Conservation (phyloP, 176 grass and related monocot species). For the Microstegium vimineum region DNA sequence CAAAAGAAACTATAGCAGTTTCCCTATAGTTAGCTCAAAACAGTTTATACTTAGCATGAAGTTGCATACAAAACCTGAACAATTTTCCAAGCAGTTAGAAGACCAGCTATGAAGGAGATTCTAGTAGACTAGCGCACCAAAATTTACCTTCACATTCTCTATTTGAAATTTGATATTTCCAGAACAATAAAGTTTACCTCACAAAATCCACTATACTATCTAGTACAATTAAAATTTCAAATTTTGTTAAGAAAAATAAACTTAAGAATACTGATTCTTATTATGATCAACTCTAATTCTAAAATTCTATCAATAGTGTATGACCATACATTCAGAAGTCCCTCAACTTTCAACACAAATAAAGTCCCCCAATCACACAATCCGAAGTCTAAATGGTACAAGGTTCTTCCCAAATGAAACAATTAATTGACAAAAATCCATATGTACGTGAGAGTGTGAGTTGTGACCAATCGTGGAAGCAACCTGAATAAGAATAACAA, state of each 20-base stretch:
- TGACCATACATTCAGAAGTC: not conserved
- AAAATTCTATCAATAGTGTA: not conserved
- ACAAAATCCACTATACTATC: not conserved
- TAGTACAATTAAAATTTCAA: not conserved
- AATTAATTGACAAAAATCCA: not conserved
- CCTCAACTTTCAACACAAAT: not conserved
- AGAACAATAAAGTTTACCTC: constrained; percentile 6
- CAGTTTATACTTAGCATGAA: not conserved
- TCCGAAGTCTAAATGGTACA: not conserved
- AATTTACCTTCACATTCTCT: not conserved
- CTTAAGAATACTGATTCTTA: not conserved
- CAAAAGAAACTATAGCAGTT: not conserved
- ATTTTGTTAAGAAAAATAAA: not conserved
- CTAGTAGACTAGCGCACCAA: not conserved
- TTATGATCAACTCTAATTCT: not conserved
- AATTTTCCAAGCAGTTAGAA: constrained; percentile 9
- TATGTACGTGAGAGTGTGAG: not conserved
- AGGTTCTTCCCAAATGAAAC: constrained; percentile 1
- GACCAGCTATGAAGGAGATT: not conserved
- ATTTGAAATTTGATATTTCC: not conserved
- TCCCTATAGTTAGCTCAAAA: not conserved
- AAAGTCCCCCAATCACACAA: not conserved
- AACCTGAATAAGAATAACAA: not conserved
- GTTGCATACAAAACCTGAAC: not conserved
- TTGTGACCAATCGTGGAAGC: not conserved